phyloP scores from a whole-genome alignment of 345 rosid species.

The Clausena lansium region DNA sequence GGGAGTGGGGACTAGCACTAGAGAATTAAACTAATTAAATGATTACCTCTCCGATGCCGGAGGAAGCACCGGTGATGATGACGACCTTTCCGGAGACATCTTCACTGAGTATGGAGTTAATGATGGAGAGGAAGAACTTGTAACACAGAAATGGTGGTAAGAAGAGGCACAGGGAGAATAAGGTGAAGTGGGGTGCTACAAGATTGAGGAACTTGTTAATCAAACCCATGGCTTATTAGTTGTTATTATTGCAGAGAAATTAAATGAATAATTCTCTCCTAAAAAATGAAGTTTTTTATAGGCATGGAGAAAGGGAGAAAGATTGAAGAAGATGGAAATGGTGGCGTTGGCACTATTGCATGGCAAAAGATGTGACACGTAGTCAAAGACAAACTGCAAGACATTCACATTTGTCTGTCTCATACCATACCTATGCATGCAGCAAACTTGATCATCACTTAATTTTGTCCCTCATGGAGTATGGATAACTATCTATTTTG shows the following conservation, averaged over 20 bases:
- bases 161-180: constrained; percentile 45
- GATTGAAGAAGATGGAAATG: not conserved
- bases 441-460: no score
- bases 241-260: no score
- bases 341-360: constrained; percentile 36
- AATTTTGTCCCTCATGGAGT: not conserved
- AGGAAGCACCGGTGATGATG: constrained; percentile 65
- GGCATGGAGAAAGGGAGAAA: not conserved
- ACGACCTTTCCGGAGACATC: constrained; percentile 49
- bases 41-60: constrained; percentile 68
- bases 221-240: constrained; percentile 31
- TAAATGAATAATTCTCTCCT: no score
- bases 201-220: constrained; percentile 47
- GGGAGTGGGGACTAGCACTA: not conserved
- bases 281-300: not conserved
- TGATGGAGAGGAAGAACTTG: constrained; percentile 33
- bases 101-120: constrained; percentile 36
- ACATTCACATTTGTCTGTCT: not conserved
- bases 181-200: constrained; percentile 46
- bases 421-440: not conserved
- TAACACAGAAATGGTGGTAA: constrained; percentile 45
- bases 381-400: not conserved
- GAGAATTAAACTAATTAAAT: not conserved
- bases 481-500: not conserved
- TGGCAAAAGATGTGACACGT: constrained; percentile 44